Evolutionary conservation across 1,284 basidiomycete genomes (phyloP).

Genomic region (Grifola frondosa): DNA sequence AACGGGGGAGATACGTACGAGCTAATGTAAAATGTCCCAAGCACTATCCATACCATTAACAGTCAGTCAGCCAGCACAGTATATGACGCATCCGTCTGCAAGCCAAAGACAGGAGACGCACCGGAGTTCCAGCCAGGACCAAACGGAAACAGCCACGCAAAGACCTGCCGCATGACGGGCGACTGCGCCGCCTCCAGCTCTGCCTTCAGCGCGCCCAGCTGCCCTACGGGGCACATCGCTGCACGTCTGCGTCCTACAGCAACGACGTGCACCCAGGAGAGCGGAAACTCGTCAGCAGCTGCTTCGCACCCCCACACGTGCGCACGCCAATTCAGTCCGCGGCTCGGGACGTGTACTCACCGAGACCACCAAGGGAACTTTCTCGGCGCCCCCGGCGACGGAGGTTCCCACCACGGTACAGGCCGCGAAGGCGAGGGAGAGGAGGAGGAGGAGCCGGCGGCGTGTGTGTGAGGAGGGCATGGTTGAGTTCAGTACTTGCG

Average conservation of each 20-base stretch:
- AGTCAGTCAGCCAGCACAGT: constrained; percentile 1
- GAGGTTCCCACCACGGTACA: constrained; percentile 20
- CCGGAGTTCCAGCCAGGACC: constrained; percentile 84
- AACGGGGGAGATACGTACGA: constrained; percentile 54
- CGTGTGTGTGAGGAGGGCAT: constrained; percentile 16
- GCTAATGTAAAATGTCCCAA: constrained; percentile 92
- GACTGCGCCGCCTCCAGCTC: constrained; percentile 62
- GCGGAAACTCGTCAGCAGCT: background rate
- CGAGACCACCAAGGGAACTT: constrained; percentile 18
- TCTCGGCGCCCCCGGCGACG: constrained; percentile 19
- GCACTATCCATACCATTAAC: constrained; percentile 41
- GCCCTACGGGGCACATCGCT: constrained; percentile 48
- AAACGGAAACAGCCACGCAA: constrained; percentile 80
- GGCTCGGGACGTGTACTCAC: constrained; percentile 22
- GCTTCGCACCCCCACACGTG: constrained; percentile 21
- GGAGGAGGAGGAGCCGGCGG: constrained; percentile 25
- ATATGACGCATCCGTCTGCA: constrained; percentile 17
- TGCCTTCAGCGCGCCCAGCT: constrained; percentile 58
- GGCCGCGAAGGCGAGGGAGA: constrained; percentile 25
- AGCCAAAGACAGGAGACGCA: constrained; percentile 33
- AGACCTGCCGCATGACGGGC: constrained; percentile 73
- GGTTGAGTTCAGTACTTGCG: constrained; percentile 4
- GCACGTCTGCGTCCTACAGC: constrained; percentile 37
- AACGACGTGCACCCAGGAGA: background rate
- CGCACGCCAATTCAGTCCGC: constrained; percentile 14